Evolutionary conservation across 1,284 basidiomycete species (phyloP), one percentile per base, ranked within the genome.

Genomic region (Blastosporella zonata): DNA sequence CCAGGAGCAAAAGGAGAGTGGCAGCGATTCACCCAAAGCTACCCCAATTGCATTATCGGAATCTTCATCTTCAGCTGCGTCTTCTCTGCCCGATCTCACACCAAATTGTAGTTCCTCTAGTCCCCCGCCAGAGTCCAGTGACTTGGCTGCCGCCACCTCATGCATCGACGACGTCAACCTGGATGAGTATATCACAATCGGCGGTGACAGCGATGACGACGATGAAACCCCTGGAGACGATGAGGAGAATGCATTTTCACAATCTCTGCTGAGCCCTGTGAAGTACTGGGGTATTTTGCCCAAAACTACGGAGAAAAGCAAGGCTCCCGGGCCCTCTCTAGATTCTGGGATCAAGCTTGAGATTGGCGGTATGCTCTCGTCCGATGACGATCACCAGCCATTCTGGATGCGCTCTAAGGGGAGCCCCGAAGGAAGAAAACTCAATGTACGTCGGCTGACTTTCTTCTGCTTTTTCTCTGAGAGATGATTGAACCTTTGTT

Each of bases 91-190:
- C 13, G 80, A 74, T 29, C 72, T 88, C 20, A 80, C 78, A 9
- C 80, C 83, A 0, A 81, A 79, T 59, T 64, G 71, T 35, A 82
- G 76, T 55, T 84, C 83, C 1, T 87, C 84, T 4, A 88, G 85
- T 55, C 84, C 85, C 1, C 75, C 75, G 15, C 69, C 72, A 34
- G 70, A 70, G 10, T 71, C 67, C 2, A 73, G 69, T 43, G 73
- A 75, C 39, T 57, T 68, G 50, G 72, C 70, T 23, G 53, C 64
- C 31, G 66, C 66, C 39, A 56, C 62, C 40, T 66, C 66, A 18
- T 61, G 54, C 7, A 62, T 62, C 47, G 51, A 50, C 15, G 55
- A 58, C 15, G 49, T 53, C 33, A 53, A 55, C 37, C 38, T 63
- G 36, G 61, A 67, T 15, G 60, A 60, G 28, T 62, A 61, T 40